Percentiles rank a stretch among this genome's conserved stretches.
Evolutionary conservation across 1,284 basidiomycete genomes (phyloP).

Genomic region (Wolfiporia cocos): DNA sequence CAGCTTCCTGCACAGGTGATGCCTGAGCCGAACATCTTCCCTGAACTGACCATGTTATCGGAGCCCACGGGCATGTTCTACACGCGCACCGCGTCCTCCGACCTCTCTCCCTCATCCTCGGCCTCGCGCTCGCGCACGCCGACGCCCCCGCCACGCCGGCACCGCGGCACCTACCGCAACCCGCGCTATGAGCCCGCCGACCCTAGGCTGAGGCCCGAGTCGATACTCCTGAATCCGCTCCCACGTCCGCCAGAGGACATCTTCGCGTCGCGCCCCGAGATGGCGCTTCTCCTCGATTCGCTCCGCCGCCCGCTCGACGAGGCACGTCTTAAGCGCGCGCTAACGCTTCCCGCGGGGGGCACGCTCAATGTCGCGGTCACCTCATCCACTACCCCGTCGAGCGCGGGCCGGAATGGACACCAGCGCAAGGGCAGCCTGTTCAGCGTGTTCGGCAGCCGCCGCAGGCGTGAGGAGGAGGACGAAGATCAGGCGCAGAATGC

Average conservation of each 20-base stretch:
- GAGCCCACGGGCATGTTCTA: no score
- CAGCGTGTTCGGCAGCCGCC: slow-evolving; percentile 14
- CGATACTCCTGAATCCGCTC: slow-evolving; percentile 14
- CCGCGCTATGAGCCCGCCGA: no score
- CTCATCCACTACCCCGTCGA: slow-evolving; percentile 4
- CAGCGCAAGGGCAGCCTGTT: slow-evolving; percentile 16
- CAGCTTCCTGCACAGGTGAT: slow-evolving; percentile 2
- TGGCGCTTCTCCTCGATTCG: slow-evolving; percentile 10
- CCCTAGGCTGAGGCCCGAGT: no score
- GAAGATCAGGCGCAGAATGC: slow-evolving; percentile 2
- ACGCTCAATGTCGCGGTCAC: neutral
- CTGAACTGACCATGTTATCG: slow-evolving; percentile 4
- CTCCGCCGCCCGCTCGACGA: slow-evolving; percentile 16
- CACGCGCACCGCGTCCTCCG: no score
- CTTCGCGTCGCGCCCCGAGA: slow-evolving; percentile 14
- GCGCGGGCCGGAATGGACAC: slow-evolving; percentile 11
- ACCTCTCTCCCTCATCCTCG: slow-evolving; percentile 12
- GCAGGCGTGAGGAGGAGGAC: slow-evolving; percentile 13
- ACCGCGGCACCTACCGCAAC: slow-evolving; percentile 9
- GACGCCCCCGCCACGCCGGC: neutral
- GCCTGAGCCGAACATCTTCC: slow-evolving; percentile 8
- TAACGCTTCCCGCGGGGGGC: slow-evolving; percentile 2
- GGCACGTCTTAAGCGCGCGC: slow-evolving; percentile 10
- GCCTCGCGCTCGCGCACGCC: slow-evolving; percentile 5
- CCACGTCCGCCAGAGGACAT: slow-evolving; percentile 17